These are phyloP conservation scores for Kazachstania sp. DNA, from an alignment of 1,139 yeast genomes.

Conservation along the genomic window DNA sequence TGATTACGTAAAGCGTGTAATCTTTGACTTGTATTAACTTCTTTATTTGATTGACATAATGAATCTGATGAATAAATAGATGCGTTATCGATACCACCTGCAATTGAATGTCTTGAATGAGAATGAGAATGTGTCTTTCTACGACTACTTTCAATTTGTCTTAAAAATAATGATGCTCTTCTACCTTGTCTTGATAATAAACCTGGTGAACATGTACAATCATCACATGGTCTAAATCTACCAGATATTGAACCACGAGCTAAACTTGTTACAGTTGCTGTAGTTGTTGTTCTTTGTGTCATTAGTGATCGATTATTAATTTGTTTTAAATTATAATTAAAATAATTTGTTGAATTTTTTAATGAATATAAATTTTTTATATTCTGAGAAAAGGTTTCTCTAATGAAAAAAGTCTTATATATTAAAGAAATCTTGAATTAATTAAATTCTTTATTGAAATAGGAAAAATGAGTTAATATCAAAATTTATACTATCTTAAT, in stretches of 20 bases:
- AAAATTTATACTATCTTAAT: too few species aligned
- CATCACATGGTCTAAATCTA: constrained; percentile 45
- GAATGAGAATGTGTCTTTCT: constrained; percentile 13
- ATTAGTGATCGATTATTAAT: background rate
- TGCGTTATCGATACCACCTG: constrained; percentile 17
- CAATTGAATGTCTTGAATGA: constrained; percentile 1
- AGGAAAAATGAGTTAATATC: too few species aligned
- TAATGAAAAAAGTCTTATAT: too few species aligned
- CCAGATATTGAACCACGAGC: constrained; percentile 4
- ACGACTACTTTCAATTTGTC: constrained; percentile 21
- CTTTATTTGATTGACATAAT: constrained; percentile 32
- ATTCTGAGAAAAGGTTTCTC: too few species aligned
- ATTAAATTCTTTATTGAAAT: too few species aligned
- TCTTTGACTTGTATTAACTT: constrained; percentile 50
- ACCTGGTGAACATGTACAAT: constrained; percentile 81
- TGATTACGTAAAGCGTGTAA: constrained; percentile 53
- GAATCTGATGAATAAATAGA: constrained; percentile 35
- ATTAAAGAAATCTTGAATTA: too few species aligned
- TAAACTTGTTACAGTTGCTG: constrained; percentile 1
- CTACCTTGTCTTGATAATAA: constrained; percentile 56
- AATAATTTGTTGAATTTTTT: too few species aligned
- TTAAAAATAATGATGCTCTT: constrained; percentile 40
- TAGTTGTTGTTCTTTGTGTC: constrained; percentile 5
- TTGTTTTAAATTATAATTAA: too few species aligned
- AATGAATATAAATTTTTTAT: too few species aligned